These are phyloP conservation scores for Russula virescens DNA, from an alignment of 768 basidiomycete genomes.

Conservation along the genomic window DNA sequence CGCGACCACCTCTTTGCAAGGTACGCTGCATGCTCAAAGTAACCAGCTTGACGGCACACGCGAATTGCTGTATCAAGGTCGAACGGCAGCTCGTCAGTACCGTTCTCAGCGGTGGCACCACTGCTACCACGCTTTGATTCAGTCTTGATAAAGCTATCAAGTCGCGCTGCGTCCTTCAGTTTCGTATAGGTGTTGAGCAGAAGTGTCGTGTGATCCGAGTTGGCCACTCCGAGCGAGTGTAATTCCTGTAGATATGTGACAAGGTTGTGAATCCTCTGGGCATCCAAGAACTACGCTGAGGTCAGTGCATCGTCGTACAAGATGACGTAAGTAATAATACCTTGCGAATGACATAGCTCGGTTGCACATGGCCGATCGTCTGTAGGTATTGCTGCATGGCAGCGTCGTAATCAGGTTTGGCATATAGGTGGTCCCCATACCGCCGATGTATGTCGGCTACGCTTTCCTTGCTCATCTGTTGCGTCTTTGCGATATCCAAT, in stretches of 20 bases:
- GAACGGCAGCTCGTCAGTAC: slow-evolving; percentile 74
- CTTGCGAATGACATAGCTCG: slow-evolving; percentile 96
- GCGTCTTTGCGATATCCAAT: slow-evolving; percentile 74
- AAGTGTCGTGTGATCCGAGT: slow-evolving; percentile 94
- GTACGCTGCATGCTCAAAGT: slow-evolving; percentile 91
- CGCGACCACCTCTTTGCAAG: slow-evolving; percentile 86
- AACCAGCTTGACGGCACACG: slow-evolving; percentile 94
- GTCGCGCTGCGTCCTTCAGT: slow-evolving; percentile 80
- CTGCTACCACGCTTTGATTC: slow-evolving; percentile 50
- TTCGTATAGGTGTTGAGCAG: slow-evolving; percentile 97
- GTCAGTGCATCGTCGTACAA: slow-evolving; percentile 3
- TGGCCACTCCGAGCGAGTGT: slow-evolving; percentile 84
- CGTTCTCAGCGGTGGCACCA: slow-evolving; percentile 43
- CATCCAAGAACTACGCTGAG: slow-evolving; percentile 77
- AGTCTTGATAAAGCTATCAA: slow-evolving; percentile 90
- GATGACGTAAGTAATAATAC: slow-evolving; percentile 35
- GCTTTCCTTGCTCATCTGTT: slow-evolving; percentile 62
- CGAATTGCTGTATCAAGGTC: slow-evolving; percentile 96
- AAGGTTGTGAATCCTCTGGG: slow-evolving; percentile 92
- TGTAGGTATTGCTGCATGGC: slow-evolving; percentile 90
- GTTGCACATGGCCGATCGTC: slow-evolving; percentile 84
- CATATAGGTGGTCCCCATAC: slow-evolving; percentile 88
- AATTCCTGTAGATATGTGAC: slow-evolving; percentile 95
- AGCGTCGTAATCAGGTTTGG: slow-evolving; percentile 86
- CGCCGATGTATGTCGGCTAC: slow-evolving; percentile 86